These are phyloP conservation scores for Solanum aculeatissimum DNA, from an alignment of 305 asterid species.

Conservation along the genomic window DNA sequence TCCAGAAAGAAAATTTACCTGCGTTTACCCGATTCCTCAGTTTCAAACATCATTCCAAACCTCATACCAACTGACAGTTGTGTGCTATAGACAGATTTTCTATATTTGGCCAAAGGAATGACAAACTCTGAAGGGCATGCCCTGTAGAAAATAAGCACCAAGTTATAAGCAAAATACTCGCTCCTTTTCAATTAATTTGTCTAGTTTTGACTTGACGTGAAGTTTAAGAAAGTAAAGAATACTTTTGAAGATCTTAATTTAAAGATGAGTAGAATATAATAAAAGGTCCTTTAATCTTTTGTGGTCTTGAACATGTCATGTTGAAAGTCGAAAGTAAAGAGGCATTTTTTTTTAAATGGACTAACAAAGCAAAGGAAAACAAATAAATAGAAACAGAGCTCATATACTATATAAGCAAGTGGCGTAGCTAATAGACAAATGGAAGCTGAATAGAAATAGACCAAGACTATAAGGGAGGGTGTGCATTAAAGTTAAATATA, in stretches of 20 bases:
- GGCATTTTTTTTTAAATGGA: no score
- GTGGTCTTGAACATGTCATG: no score
- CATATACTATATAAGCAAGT: no score
- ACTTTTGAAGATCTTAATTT: no score
- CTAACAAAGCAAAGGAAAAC: no score
- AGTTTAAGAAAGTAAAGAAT: no score
- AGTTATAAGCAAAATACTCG: not conserved
- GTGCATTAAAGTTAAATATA: not conserved
- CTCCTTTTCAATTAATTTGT: no score
- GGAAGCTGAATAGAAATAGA: not conserved
- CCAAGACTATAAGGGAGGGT: not conserved
- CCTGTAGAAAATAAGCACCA: constrained; percentile 20
- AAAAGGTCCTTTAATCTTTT: no score
- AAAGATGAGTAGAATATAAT: no score
- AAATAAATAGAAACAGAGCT: no score
- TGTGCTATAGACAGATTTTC: constrained; percentile 61
- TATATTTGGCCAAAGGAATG: constrained; percentile 55
- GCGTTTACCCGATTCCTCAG: constrained; percentile 86
- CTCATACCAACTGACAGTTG: constrained; percentile 84
- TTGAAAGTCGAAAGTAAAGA: no score
- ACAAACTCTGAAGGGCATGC: constrained; percentile 93
- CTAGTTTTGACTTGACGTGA: no score
- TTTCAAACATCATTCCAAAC: constrained; percentile 95
- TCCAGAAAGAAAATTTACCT: constrained; percentile 23
- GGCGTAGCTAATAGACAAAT: not conserved